phyloP scores from a whole-genome alignment of 2,329 filamentous ascomycete species.

The Penicillium sp. region DNA sequence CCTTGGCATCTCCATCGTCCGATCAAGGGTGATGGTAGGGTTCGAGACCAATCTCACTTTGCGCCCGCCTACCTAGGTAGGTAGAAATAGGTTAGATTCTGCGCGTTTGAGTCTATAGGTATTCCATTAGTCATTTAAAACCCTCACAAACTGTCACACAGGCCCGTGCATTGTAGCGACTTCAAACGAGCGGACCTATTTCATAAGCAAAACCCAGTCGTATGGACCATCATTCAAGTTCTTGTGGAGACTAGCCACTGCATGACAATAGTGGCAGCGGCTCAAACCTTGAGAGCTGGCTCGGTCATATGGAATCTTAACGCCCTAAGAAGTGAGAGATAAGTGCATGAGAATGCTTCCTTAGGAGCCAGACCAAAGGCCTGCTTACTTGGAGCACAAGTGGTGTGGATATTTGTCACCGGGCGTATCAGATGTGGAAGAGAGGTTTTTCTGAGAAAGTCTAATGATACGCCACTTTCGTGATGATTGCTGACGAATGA shows the following conservation, averaged over 20 bases:
- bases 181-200: slow-evolving; percentile 20
- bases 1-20: no score
- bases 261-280: slow-evolving; percentile 17
- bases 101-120: no score
- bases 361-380: slow-evolving; percentile 13
- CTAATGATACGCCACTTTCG: slow-evolving; percentile 17
- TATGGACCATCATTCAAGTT: neutral
- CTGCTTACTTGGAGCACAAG: slow-evolving; percentile 9
- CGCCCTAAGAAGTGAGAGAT: slow-evolving; percentile 23
- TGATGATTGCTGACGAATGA: slow-evolving; percentile 3
- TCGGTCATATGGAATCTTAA: slow-evolving; percentile 15
- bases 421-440: slow-evolving; percentile 24
- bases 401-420: slow-evolving; percentile 8
- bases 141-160: slow-evolving; percentile 21
- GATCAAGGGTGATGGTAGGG: no score
- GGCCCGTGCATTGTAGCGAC: slow-evolving; percentile 22
- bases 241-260: slow-evolving; percentile 11
- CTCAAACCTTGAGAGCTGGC: slow-evolving; percentile 10
- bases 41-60: no score
- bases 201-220: slow-evolving; percentile 14
- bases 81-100: no score
- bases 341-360: slow-evolving; percentile 23
- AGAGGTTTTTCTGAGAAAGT: slow-evolving; percentile 21
- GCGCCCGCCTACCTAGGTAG: no score
- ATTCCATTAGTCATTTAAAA: slow-evolving; percentile 10